Base-by-base conservation (phyloP, 345 rosid genomes). In the Aquilaria yunnanensis region DNA sequence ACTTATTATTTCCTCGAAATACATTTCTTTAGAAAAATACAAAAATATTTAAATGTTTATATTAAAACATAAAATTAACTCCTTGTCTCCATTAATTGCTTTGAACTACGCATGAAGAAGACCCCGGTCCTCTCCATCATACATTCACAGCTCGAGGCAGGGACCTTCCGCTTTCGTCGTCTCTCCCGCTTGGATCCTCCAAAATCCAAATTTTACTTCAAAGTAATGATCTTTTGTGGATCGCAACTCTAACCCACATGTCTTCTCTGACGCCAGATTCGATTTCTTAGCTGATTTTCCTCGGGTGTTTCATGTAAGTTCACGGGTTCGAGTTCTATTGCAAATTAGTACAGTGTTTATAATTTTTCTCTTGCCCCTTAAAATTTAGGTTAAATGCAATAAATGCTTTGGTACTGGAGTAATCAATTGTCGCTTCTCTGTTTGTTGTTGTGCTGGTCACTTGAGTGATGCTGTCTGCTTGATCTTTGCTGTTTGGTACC, bases 21-120 rank as follows among this genome's bases (percentile, higher is more conserved):
- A 56, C 47, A 64, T 45, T 55, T 1, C 8, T 29, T 46, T 53
- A 53, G 37, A 41, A 12, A 48, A 58, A 51, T 58, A 1, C n/a
- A 64, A 51, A 66, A 61, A 51, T 3, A 56, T 37, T 43, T 46
- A 30, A 5, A 12, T 23, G 23, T 49, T 46, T 31, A 32, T 48
- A 60, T 63, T 47, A 10, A 68, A 71, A 69, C 10, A 59, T 12
- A 16, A 10, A 50, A 12, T 23, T 54, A 16, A 46, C 52, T 11
- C 48, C 58, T 49, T 59, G 50, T 63, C 45, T 53, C 76, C 77
- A 79, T 75, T 82, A 72, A 79, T 68, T 79, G 78, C 84, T 69
- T 72, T 75, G 74, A 79, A 70, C 80, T 37, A 10, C 68, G 56
- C 67, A 14, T 45, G 43, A 37, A 3, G 43, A 37, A 5, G n/a